Percentiles rank a stretch among this genome's conserved stretches.
phyloP scores from a whole-genome alignment of 106 monocot genomes.

The Amphibolis antarctica region DNA sequence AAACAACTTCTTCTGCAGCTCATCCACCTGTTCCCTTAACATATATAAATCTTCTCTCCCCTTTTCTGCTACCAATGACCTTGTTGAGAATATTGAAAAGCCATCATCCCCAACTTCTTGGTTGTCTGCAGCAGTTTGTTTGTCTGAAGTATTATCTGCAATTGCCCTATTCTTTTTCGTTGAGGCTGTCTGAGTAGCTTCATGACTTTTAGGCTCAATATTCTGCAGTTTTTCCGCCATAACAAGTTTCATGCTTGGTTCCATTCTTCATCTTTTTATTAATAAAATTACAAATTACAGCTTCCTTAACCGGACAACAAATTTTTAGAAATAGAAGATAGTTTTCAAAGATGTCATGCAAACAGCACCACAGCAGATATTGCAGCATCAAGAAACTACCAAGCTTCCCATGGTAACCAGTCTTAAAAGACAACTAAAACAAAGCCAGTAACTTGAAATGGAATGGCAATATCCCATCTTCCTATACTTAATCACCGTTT shows the following conservation, averaged over 20 bases:
- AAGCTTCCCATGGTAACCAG: neutral
- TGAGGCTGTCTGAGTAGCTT: conserved; percentile 5
- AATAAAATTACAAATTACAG: neutral
- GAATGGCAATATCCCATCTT: no score
- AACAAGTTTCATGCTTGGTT: neutral
- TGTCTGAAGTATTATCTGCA: conserved; percentile 15
- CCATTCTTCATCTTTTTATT: no score
- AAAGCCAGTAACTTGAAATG: no score
- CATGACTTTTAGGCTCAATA: conserved; percentile 3
- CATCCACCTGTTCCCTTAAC: conserved; percentile 52
- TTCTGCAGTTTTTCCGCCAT: conserved; percentile 2
- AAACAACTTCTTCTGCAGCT: conserved; percentile 39
- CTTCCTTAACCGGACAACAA: neutral
- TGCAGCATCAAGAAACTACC: neutral
- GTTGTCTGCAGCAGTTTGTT: conserved; percentile 3
- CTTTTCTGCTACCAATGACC: conserved; percentile 13
- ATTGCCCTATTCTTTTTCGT: conserved; percentile 2
- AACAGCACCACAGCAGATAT: neutral
- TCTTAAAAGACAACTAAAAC: no score
- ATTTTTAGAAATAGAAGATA: neutral
- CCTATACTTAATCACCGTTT: no score
- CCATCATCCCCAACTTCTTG: conserved; percentile 15
- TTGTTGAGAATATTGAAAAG: conserved; percentile 14
- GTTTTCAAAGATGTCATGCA: neutral
- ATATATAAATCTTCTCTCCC: conserved; percentile 40